Conservation (phyloP, 768 basidiomycete genomes). For the Pulveroboletus sp. region DNA sequence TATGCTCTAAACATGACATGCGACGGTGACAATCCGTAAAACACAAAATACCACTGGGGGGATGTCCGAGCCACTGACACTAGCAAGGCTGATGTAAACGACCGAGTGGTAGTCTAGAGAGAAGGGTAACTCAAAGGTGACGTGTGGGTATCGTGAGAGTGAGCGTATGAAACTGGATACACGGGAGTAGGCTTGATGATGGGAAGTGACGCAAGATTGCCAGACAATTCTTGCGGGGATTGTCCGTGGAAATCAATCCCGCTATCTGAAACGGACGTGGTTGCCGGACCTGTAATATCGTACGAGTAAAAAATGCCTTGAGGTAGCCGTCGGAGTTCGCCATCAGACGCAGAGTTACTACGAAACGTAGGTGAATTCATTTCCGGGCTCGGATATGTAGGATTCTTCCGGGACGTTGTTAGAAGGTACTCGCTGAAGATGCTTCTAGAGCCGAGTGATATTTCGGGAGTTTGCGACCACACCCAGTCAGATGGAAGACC, state of each 20-base stretch:
- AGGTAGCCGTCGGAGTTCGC: constrained; percentile 11
- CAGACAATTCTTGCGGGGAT: constrained; percentile 5
- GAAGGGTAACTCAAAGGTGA: neutral
- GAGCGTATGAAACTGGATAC: constrained; percentile 26
- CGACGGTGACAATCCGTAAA: constrained; percentile 3
- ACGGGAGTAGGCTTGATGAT: constrained; percentile 28
- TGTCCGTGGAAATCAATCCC: neutral
- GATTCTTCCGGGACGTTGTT: constrained; percentile 4
- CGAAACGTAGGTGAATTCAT: constrained; percentile 4
- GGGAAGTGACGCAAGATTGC: constrained; percentile 14
- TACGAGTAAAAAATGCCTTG: constrained; percentile 7
- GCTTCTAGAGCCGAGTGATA: constrained; percentile 3
- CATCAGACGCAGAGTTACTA: constrained; percentile 5
- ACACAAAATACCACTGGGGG: constrained; percentile 1
- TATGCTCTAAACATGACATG: constrained; percentile 11
- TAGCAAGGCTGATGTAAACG: neutral
- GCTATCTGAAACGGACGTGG: neutral
- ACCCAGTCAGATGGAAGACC: constrained; percentile 9
- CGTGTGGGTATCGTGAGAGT: constrained; percentile 11
- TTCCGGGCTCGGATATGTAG: constrained; percentile 7
- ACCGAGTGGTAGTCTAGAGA: constrained; percentile 2
- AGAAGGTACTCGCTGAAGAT: constrained; percentile 10
- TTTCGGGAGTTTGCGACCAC: constrained; percentile 19
- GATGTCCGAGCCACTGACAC: neutral
- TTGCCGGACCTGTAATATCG: constrained; percentile 2